Percentiles rank a stretch among this genome's conserved stretches.
Conservation (phyloP, 2,329 filamentous ascomycete genomes). For the Fusarium illudens region DNA sequence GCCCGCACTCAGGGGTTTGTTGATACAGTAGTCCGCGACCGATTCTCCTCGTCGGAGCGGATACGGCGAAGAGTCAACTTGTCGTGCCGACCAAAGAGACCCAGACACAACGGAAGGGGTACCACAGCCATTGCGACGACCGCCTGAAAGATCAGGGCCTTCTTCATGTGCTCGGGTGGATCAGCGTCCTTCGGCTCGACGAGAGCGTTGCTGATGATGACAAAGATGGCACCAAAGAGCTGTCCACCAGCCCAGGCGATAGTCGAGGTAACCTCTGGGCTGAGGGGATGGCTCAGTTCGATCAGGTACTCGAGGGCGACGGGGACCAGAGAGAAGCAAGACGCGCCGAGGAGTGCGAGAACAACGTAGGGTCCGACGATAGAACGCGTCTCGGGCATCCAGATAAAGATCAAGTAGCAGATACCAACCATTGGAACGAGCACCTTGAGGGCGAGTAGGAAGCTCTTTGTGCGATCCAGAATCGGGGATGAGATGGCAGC, state of each 20-base stretch:
- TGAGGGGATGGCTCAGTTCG: conserved; percentile 86
- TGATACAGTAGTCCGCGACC: conserved; percentile 29
- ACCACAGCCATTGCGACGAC: conserved; percentile 71
- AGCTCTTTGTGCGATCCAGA: conserved; percentile 84
- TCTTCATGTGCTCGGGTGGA: conserved; percentile 77
- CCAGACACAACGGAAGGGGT: conserved; percentile 74
- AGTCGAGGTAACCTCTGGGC: conserved; percentile 84
- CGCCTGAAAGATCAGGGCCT: conserved; percentile 80
- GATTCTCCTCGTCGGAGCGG: conserved; percentile 50
- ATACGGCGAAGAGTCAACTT: conserved; percentile 62
- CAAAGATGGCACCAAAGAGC: conserved; percentile 83
- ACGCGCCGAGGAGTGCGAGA: conserved; percentile 78
- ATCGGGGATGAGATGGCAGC: conserved; percentile 82
- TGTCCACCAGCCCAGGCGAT: conserved; percentile 89
- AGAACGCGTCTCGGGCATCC: conserved; percentile 69
- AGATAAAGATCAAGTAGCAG: conserved; percentile 81
- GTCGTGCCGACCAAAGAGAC: conserved; percentile 70
- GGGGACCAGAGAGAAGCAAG: conserved; percentile 82
- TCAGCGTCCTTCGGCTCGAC: conserved; percentile 59
- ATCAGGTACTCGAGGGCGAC: conserved; percentile 87
- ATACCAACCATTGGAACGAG: conserved; percentile 77
- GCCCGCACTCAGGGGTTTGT: conserved; percentile 21
- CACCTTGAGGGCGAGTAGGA: conserved; percentile 75
- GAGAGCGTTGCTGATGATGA: conserved; percentile 82
- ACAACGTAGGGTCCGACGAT: conserved; percentile 79